Evolutionary conservation across 352 stramenopile species (phyloP), one percentile per base, ranked within the genome.

Genomic region (Elongisporangium senticosum): DNA sequence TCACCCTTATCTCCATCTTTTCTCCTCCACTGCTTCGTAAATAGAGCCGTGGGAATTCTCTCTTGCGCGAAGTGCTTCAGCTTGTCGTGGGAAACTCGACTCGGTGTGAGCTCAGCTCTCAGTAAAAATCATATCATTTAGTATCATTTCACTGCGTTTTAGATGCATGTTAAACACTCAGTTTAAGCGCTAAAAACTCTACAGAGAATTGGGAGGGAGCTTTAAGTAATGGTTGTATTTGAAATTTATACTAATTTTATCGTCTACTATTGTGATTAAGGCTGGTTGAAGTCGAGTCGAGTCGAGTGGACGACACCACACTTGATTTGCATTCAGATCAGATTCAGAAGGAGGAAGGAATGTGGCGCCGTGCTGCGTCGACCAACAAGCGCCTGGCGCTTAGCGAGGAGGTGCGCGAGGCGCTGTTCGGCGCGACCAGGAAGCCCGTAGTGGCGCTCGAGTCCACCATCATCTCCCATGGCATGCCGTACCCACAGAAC

Each of bases 381-480:
- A 64, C 75, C 53, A 72, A 65, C 51, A 65, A 72, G 58, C 73
- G 71, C 14, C 39, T 86, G 63, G 69, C 67, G 56, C 69, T 86
- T 39, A 71, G 71, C 39, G 73, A 83, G 53, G 75, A 86, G 56
- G 75, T 86, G 47, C 64, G 65, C 1, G 75, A 86, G 63, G 75
- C 75, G 49, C 59, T 86, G 37, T 74, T 81, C 26, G 75, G 75
- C 0, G 63, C 61, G 33, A 28, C 39, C 13, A 77, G 69, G 54
- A 72, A 58, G 43, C 85, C 89, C 2, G 68, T 97, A 4, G 91
- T 98, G 24, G 97, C 97, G 48, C 85, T 99, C 19, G 97, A 99
- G 75, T 98, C 90, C n/a, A 99, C 97, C 52, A 99, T 99, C 72
- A 98, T 99, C 59, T 97, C 96, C 28, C 97, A 99, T 73, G 97